Base-by-base conservation (phyloP, 495 filamentous ascomycete genomes). In the Venustampulla echinocandica region DNA sequence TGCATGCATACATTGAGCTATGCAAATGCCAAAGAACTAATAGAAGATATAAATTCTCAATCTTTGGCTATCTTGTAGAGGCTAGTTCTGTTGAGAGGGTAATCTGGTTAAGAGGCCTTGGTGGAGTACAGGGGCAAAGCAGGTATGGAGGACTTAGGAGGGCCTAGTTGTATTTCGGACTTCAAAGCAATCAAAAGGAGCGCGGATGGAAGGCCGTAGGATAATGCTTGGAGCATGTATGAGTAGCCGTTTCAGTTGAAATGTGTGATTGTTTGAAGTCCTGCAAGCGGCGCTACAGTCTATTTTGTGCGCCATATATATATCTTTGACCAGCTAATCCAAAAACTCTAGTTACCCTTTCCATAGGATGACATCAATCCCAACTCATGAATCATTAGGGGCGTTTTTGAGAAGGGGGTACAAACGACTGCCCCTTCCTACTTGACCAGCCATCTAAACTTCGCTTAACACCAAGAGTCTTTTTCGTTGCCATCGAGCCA, bases 391-490 rank as follows among this genome's bases (percentile, higher is more conserved):
- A 30, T n/a, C 7, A 30, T 30, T 30, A 30, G 7, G n/a, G n/a
- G n/a, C n/a, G n/a, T n/a, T 30, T 30, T 30, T n/a, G 7, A 9
- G 35, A 46, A 7, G 51, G 50, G 13, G 55, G 51, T 15, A 39
- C 25, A 34, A 58, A 54, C n/a, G 20, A 39, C 21, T 52, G 28
- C n/a, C 46, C 44, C 22, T 45, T 46, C 42, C 59, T 54, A 53
- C 56, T 61, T 27, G 47, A 33, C 65, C 64, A 65, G 6, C 65
- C 64, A 45, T 64, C 57, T 54, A 68, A 58, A 44, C 62, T 64
- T 23, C 64, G 57, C 42, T 58, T 59, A n/a, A 68, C 53, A 1
- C 65, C 65, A 34, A 67, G 33, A 14, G 64, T 67, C 40, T 51
- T 53, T 50, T 54, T 47, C 17, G 13, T 15, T 17, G 15, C 30